Conservation (phyloP, 2,329 filamentous ascomycete species). For the Kalmusia sp. region DNA sequence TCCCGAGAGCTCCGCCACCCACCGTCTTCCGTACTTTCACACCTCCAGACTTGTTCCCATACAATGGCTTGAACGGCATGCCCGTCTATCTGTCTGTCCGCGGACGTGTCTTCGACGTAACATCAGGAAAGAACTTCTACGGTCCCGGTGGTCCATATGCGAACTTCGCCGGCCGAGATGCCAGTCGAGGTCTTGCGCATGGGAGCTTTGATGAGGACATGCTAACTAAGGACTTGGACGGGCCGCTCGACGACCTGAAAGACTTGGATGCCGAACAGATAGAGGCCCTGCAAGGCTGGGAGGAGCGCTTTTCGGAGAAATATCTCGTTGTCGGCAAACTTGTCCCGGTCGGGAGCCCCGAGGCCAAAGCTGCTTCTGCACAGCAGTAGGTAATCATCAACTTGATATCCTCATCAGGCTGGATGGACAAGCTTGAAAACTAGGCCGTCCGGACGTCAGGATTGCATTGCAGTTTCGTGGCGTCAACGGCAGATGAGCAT, state of each 20-base stretch:
- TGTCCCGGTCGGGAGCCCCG: constrained; percentile 68
- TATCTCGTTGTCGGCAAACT: constrained; percentile 93
- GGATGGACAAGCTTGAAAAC: too few species aligned
- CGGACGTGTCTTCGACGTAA: constrained; percentile 90
- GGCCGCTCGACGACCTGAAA: constrained; percentile 77
- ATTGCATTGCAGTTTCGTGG: too few species aligned
- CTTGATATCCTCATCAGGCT: too few species aligned
- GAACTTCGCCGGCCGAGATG: constrained; percentile 95
- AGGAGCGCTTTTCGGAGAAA: constrained; percentile 91
- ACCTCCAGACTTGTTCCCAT: constrained; percentile 81
- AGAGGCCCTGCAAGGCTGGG: constrained; percentile 88
- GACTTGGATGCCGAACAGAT: constrained; percentile 77
- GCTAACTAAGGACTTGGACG: constrained; percentile 89
- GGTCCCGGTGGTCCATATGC: constrained; percentile 93
- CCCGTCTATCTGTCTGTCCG: constrained; percentile 93
- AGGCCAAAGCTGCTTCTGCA: constrained; percentile 52
- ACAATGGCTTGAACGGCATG: constrained; percentile 75
- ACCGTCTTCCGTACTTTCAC: constrained; percentile 89
- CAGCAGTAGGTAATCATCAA: constrained; percentile 16
- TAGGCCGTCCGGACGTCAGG: too few species aligned
- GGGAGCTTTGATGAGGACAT: constrained; percentile 95
- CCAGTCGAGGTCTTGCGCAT: constrained; percentile 83
- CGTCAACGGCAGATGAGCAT: too few species aligned
- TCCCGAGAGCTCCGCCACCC: constrained; percentile 67
- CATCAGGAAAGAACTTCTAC: constrained; percentile 88